Conservation (phyloP, 805 yeast species). For the Naumovozyma dairenensis region DNA sequence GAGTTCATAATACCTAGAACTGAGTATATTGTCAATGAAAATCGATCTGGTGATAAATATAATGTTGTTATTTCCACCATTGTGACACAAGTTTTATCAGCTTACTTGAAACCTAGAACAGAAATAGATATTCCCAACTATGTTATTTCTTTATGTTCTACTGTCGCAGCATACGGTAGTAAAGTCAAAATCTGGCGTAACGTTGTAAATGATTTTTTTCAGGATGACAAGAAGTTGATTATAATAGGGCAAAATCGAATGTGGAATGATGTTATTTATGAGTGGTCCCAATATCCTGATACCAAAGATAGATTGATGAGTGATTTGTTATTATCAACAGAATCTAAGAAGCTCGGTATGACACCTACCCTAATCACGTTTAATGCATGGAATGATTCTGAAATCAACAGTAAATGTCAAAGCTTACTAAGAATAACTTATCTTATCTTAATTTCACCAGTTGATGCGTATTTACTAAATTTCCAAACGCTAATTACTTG, state of each 20-base stretch:
- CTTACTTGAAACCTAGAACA: conserved; percentile 40
- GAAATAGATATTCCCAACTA: conserved; percentile 31
- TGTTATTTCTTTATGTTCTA: conserved; percentile 37
- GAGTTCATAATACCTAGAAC: conserved; percentile 11
- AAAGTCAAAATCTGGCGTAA: conserved; percentile 53
- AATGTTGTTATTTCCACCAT: conserved; percentile 41
- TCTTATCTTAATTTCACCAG: conserved; percentile 50
- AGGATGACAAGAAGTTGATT: conserved; percentile 35
- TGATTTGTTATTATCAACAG: conserved; percentile 21
- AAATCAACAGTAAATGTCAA: conserved; percentile 41
- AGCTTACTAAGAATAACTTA: conserved; percentile 57
- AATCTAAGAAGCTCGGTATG: conserved; percentile 35
- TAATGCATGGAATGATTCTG: conserved; percentile 61
- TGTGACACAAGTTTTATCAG: conserved; percentile 42
- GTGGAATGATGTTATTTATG: conserved; percentile 48
- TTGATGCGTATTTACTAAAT: conserved; percentile 42
- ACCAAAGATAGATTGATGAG: conserved; percentile 44
- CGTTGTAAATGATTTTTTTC: conserved; percentile 51
- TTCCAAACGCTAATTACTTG: conserved; percentile 39
- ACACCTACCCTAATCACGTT: conserved; percentile 48
- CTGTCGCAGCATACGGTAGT: conserved; percentile 20
- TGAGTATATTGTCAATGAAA: conserved; percentile 18
- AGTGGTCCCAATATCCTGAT: conserved; percentile 47
- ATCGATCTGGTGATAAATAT: conserved; percentile 42
- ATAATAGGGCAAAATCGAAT: conserved; percentile 10